Percentiles rank a stretch among this genome's conserved stretches.
These are phyloP conservation scores for Chlorophyllum brunneum DNA, from an alignment of 768 basidiomycete species.

Conservation along the genomic window DNA sequence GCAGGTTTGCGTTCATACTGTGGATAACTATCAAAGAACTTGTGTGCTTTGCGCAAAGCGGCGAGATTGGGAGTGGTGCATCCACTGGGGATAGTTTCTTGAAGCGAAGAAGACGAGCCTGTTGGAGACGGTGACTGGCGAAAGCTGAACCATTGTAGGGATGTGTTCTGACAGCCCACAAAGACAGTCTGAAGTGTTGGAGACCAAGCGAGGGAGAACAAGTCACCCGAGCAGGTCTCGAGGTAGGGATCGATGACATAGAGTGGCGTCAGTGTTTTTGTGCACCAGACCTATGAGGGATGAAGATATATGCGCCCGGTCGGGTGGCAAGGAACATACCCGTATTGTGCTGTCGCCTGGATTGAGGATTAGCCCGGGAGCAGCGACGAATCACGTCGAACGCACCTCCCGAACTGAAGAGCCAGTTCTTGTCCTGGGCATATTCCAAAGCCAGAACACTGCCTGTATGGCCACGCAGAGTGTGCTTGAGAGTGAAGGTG, in stretches of 20 bases:
- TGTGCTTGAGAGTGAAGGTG: conserved; percentile 62
- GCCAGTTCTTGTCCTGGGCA: conserved; percentile 72
- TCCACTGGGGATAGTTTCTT: conserved; percentile 25
- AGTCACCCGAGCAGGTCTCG: conserved; percentile 80
- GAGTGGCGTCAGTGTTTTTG: conserved; percentile 57
- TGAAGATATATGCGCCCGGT: background rate
- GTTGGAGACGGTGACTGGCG: conserved; percentile 16
- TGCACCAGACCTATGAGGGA: conserved; percentile 72
- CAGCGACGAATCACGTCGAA: background rate
- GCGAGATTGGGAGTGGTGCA: conserved; percentile 32
- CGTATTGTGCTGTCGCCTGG: conserved; percentile 88
- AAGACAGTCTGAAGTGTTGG: conserved; percentile 66
- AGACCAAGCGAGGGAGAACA: conserved; percentile 84
- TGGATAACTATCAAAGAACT: conserved; percentile 91
- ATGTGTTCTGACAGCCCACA: conserved; percentile 91
- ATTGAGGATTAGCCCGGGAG: background rate
- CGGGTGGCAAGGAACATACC: conserved; percentile 37
- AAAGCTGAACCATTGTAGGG: conserved; percentile 85
- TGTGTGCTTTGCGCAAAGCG: conserved; percentile 57
- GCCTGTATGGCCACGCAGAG: conserved; percentile 77
- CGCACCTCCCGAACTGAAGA: conserved; percentile 87
- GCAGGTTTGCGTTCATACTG: conserved; percentile 64
- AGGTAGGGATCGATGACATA: conserved; percentile 76
- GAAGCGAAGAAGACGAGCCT: conserved; percentile 16
- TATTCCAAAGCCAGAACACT: conserved; percentile 80